A percentile compares a stretch with the other conserved stretches of the same genome.
Conservation (phyloP, 345 rosid species). For the Syzygium aromaticum region DNA sequence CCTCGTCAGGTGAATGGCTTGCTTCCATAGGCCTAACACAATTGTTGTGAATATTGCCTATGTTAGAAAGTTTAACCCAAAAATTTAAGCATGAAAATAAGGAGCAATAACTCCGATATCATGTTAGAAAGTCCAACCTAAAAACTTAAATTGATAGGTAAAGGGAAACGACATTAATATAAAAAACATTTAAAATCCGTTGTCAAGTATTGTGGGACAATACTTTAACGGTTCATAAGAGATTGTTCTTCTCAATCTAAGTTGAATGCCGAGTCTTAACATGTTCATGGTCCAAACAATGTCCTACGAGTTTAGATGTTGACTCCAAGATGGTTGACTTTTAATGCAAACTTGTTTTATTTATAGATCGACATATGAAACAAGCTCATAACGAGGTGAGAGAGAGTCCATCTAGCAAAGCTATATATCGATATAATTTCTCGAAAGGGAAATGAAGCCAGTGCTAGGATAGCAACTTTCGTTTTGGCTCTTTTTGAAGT, state of each 20-base stretch:
- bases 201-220: background rate
- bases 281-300: background rate
- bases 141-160: background rate
- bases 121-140: background rate
- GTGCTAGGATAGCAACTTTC: background rate
- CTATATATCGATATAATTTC: background rate
- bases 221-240: background rate
- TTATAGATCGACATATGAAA: background rate
- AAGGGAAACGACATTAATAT: background rate
- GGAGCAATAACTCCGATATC: background rate
- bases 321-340: background rate
- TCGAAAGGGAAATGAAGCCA: background rate
- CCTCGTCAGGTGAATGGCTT: background rate
- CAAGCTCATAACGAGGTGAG: background rate
- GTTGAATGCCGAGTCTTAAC: background rate
- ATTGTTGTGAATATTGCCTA: too few species aligned
- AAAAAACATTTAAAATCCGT: fast-evolving
- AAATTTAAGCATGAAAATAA: too few species aligned
- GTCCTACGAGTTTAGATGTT: background rate
- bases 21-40: background rate
- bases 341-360: background rate
- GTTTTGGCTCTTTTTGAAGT: background rate
- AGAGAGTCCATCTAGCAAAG: background rate
- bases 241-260: background rate
- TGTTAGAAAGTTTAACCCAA: too few species aligned